Base-by-base conservation (phyloP, 768 basidiomycete species). In the Mycena albidolilacea region DNA sequence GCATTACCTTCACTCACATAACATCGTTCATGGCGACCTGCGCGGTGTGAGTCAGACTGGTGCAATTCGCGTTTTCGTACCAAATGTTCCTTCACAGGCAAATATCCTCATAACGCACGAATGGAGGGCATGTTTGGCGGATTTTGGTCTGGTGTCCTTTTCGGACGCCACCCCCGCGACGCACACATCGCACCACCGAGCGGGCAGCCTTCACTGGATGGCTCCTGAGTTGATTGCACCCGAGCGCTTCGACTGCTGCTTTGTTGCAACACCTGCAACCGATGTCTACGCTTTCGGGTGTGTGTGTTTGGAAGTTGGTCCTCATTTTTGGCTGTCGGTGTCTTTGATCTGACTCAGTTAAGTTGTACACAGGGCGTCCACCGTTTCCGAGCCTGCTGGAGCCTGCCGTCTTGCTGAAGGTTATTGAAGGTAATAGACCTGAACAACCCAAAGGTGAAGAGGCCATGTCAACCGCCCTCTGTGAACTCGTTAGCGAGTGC, bases 101-200 rank as follows among this genome's bases (percentile, higher is more conserved):
- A 50, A 50, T n/a, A 50, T 50, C 7, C 48, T 50, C n/a, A 50
- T 50, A 19, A 50, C 48, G 7, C 48, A 19, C n/a, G 48, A 50
- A 50, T 50, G 48, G 48, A 50, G 48, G 5, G 48, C 48, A n/a
- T 50, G 48, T n/a, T 50, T 50, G 48, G 48, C 48, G n/a, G 48
- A 50, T n/a, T 50, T 50, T 10, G 48, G 48, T 17, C 19, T 50
- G 48, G 15, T 17, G 1, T 50, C 48, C 7, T n/a, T 50, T 14
- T 19, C 48, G 7, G 48, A 50, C 48, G n/a, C 48, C 19, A 50
- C 48, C 8, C 7, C 19, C 17, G n/a, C 19, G 17, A 50, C 48
- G 14, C 17, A n/a, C 7, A 50, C 19, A 17, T 50, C 48, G 19
- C 17, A 43, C 9, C 41, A 50, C 48, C 48, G 48, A 7, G 48